phyloP scores from a whole-genome alignment of 2,329 filamentous ascomycete genomes.

The Aspergillus felis region DNA sequence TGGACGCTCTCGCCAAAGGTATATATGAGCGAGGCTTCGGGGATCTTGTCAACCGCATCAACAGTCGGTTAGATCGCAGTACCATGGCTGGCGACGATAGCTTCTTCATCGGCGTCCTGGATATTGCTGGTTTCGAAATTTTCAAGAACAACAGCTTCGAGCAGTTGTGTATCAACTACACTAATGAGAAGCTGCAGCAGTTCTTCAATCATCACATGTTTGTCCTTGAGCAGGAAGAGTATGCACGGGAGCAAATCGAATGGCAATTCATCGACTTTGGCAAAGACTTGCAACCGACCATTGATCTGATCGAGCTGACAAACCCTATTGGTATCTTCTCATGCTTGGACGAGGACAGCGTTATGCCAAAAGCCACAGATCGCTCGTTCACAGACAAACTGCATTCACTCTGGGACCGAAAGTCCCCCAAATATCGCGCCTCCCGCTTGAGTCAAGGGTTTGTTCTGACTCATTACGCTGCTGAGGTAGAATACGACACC shows the following conservation, averaged over 20 bases:
- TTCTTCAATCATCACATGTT: slow-evolving; percentile 99
- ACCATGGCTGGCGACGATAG: slow-evolving; percentile 81
- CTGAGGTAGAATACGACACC: slow-evolving; percentile 95
- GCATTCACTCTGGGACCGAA: slow-evolving; percentile 95
- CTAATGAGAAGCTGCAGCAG: slow-evolving; percentile 97
- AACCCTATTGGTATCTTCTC: slow-evolving; percentile 99
- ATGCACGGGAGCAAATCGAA: slow-evolving; percentile 94
- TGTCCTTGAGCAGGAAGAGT: slow-evolving; percentile 96
- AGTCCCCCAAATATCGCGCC: slow-evolving; percentile 86
- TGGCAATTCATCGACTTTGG: slow-evolving; percentile 99
- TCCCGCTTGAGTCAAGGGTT: slow-evolving; percentile 89
- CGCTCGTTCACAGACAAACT: slow-evolving; percentile 96
- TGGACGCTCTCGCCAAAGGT: slow-evolving; percentile 91
- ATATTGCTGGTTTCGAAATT: slow-evolving; percentile 99
- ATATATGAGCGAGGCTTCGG: slow-evolving; percentile 97
- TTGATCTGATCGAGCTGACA: slow-evolving; percentile 90
- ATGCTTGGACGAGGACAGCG: slow-evolving; percentile 93
- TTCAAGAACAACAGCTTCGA: slow-evolving; percentile 99
- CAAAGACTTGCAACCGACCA: slow-evolving; percentile 92
- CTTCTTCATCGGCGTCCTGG: slow-evolving; percentile 93
- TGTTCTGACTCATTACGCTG: slow-evolving; percentile 93
- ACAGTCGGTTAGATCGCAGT: slow-evolving; percentile 82
- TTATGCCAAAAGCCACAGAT: slow-evolving; percentile 98
- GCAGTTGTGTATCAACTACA: slow-evolving; percentile 99
- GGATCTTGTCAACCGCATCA: slow-evolving; percentile 87